Conservation (phyloP, 2,329 filamentous ascomycete species). For the Diaporthe capsici region DNA sequence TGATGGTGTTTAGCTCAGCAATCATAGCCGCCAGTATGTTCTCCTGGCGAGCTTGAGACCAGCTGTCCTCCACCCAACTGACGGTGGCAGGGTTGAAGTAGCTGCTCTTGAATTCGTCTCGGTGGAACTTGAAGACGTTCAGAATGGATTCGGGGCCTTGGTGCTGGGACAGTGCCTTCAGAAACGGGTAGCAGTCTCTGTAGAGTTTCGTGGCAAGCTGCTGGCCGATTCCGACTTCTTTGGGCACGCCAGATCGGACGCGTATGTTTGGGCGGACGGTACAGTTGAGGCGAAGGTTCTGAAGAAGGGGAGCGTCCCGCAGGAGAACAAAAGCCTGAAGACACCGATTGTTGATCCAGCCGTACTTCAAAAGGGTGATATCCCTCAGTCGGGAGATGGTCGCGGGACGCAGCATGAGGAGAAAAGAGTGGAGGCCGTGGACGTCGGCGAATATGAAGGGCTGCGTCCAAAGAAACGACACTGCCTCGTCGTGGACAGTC, state of each 20-base stretch:
- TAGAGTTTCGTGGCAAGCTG: constrained; percentile 1
- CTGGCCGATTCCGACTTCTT: not conserved
- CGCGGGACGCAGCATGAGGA: not conserved
- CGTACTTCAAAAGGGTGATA: not conserved
- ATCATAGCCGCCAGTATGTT: not conserved
- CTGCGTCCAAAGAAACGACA: constrained; percentile 1
- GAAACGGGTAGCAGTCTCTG: not conserved
- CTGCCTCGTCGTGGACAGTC: not conserved
- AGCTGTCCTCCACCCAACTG: not conserved
- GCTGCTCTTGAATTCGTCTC: not conserved
- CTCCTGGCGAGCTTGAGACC: not conserved
- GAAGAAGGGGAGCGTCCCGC: not conserved
- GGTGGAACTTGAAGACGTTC: not conserved
- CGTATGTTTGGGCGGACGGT: not conserved
- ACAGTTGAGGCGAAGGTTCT: constrained; percentile 18
- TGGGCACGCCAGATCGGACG: not conserved
- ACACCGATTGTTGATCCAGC: not conserved
- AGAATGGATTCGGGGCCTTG: not conserved
- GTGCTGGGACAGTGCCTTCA: not conserved
- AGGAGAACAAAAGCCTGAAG: constrained; percentile 6
- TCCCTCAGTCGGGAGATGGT: constrained; percentile 11
- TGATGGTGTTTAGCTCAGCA: not conserved
- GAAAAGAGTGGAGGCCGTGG: not conserved
- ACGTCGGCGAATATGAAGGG: constrained; percentile 14
- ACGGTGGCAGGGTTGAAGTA: not conserved